Conservation (phyloP, 208 protist genomes). For the Wallacemonas sp. region DNA sequence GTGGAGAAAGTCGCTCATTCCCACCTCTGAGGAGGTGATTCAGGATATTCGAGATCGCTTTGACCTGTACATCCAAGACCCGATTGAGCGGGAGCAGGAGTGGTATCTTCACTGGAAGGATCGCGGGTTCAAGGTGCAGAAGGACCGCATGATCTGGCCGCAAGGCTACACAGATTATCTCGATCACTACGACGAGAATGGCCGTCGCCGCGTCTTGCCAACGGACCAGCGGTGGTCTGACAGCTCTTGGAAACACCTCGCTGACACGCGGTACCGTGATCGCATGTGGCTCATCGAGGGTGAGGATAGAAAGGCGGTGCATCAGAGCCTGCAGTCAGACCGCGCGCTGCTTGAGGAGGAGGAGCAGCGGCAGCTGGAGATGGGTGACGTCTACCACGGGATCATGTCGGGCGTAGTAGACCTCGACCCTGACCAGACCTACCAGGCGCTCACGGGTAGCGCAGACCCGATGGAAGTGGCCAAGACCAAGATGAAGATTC, state of each 20-base stretch:
- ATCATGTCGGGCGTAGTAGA: constrained; percentile 78
- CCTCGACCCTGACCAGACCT: constrained; percentile 85
- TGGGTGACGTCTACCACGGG: constrained; percentile 78
- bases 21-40: constrained; percentile 86
- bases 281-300: constrained; percentile 91
- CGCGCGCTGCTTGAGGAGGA: constrained; percentile 67
- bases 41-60: constrained; percentile 90
- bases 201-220: constrained; percentile 79
- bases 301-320: constrained; percentile 83
- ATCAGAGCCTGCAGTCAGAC: constrained; percentile 73
- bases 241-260: constrained; percentile 89
- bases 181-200: constrained; percentile 88
- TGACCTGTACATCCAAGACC: constrained; percentile 86
- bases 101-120: constrained; percentile 93
- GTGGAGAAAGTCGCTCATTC: constrained; percentile 82
- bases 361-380: constrained; percentile 78
- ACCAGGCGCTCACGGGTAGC: constrained; percentile 80
- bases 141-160: constrained; percentile 91
- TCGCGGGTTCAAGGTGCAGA: constrained; percentile 83
- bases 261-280: constrained; percentile 84
- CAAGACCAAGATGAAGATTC: constrained; percentile 86
- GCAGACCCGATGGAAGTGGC: constrained; percentile 83
- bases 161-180: constrained; percentile 92
- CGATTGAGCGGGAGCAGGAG: constrained; percentile 88
- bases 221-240: constrained; percentile 89